Percentiles rank a stretch among this genome's conserved stretches.
Evolutionary conservation across 192 early-diverging fungal genomes (phyloP).

Genomic region (Dissophora ornata): DNA sequence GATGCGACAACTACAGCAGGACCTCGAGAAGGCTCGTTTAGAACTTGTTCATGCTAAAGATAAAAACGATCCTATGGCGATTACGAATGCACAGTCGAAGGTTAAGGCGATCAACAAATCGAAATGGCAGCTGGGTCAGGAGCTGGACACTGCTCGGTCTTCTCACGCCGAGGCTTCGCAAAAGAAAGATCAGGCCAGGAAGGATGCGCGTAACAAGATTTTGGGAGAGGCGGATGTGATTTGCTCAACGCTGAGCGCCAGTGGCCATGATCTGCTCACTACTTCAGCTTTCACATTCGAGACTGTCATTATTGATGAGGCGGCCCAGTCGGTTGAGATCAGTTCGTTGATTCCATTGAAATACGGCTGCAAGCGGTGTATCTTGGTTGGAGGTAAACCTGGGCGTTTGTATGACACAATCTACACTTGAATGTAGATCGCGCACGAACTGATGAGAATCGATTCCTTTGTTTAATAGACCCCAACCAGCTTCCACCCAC

Average conservation of each 20-base stretch:
- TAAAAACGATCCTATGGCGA: conserved; percentile 37
- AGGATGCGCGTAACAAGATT: conserved; percentile 71
- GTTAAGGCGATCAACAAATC: conserved; percentile 57
- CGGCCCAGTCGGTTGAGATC: conserved; percentile 92
- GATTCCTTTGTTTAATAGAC: conserved; percentile 60
- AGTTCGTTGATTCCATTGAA: conserved; percentile 89
- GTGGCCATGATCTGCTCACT: conserved; percentile 85
- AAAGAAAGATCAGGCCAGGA: conserved; percentile 56
- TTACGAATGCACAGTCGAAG: conserved; percentile 54
- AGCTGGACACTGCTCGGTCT: conserved; percentile 39
- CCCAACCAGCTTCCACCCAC: conserved; percentile 95
- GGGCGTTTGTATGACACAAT: too few relatives aligned
- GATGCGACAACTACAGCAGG: conserved; percentile 52
- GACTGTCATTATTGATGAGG: conserved; percentile 95
- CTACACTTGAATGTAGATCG: too few relatives aligned
- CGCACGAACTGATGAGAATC: too few relatives aligned
- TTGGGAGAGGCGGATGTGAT: conserved; percentile 85
- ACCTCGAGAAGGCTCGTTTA: conserved; percentile 52
- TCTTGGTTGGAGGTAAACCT: conserved; percentile 86
- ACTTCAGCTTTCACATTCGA: conserved; percentile 76
- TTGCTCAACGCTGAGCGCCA: conserved; percentile 85
- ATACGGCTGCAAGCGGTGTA: conserved; percentile 80
- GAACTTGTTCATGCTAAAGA: conserved; percentile 42
- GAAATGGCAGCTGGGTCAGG: conserved; percentile 46
- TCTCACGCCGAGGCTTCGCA: conserved; percentile 54